Percentiles rank a stretch among this genome's conserved stretches.
Evolutionary conservation across 441 rosid species (phyloP).

Genomic region (Gossypium laxum): DNA sequence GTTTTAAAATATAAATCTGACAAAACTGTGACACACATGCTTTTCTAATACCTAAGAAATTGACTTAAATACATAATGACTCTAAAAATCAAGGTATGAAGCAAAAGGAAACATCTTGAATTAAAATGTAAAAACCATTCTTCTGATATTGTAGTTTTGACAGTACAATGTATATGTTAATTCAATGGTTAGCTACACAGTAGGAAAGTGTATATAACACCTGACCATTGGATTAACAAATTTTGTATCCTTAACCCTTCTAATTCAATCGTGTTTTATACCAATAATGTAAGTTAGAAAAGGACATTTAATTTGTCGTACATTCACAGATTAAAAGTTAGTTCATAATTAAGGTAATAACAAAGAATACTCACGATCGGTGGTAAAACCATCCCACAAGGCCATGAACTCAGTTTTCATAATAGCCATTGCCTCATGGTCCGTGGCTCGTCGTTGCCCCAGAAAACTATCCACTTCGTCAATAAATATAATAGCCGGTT

Average conservation of each 20-base stretch:
- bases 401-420: constrained; percentile 99
- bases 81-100: background rate
- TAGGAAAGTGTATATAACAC: background rate
- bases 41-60: background rate
- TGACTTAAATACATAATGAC: background rate
- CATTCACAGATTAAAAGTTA: background rate
- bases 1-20: background rate
- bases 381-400: constrained; percentile 91
- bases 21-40: background rate
- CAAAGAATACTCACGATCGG: constrained; percentile 64
- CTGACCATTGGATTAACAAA: background rate
- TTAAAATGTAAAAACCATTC: background rate
- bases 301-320: constrained; percentile 3
- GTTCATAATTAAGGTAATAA: background rate
- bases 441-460: constrained; percentile 78
- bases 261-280: background rate
- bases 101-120: background rate
- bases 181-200: background rate
- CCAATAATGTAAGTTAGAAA: background rate
- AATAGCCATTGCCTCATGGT: constrained; percentile 74
- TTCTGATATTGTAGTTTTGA: background rate
- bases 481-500: constrained; percentile 86
- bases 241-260: background rate
- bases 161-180: background rate
- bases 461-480: constrained; percentile 95